Evolutionary conservation across 495 filamentous ascomycete genomes (phyloP).

Genomic region (Podospora fimiseda): DNA sequence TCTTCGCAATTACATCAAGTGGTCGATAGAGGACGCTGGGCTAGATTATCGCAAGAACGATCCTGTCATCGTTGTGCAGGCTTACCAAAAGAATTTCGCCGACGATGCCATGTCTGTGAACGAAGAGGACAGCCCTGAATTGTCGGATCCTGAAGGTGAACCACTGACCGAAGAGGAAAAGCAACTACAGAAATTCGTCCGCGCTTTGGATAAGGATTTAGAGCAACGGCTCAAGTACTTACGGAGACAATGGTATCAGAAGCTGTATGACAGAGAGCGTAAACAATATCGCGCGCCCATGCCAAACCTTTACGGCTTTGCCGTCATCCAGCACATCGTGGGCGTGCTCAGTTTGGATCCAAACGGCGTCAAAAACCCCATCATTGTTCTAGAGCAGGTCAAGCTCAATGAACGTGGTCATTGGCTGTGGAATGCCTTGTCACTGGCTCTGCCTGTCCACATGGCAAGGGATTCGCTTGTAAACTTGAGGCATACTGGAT

Average conservation of each 20-base stretch:
- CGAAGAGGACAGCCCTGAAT: background rate
- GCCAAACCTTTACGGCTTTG: constrained; percentile 25
- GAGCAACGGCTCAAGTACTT: constrained; percentile 12
- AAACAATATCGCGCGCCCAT: constrained; percentile 7
- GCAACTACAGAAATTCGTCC: constrained; percentile 8
- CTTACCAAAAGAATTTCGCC: constrained; percentile 13
- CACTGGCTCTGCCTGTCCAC: constrained; percentile 25
- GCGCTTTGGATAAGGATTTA: constrained; percentile 13
- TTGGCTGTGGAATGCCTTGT: constrained; percentile 31
- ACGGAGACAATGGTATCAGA: constrained; percentile 16
- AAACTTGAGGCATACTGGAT: constrained; percentile 5
- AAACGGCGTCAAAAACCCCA: constrained; percentile 4
- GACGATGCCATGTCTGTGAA: background rate
- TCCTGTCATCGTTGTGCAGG: constrained; percentile 15
- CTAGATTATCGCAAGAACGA: constrained; percentile 8
- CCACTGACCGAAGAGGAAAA: background rate
- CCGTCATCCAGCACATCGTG: constrained; percentile 24
- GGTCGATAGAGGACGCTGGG: constrained; percentile 21
- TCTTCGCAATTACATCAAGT: constrained; percentile 20
- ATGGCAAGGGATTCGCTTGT: constrained; percentile 17
- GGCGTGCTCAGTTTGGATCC: constrained; percentile 24
- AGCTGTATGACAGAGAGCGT: constrained; percentile 4
- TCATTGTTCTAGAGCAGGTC: constrained; percentile 20
- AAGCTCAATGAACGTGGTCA: constrained; percentile 19
- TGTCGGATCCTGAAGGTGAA: background rate